Conservation (phyloP, 306 rosid genomes). For the Begonia peltatifolia region DNA sequence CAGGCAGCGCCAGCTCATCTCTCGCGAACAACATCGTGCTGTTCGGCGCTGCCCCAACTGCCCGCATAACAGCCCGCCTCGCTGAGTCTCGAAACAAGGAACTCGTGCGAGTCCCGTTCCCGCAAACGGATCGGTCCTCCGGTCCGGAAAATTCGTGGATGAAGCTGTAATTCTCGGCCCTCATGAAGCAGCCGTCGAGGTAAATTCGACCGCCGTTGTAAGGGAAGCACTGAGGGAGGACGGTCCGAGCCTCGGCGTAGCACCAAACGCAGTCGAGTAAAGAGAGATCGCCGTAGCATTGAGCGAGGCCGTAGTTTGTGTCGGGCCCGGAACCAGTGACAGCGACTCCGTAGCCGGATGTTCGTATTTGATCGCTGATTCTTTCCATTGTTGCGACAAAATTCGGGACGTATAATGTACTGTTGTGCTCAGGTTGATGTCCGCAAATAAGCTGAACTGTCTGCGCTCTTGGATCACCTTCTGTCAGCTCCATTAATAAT, state of each 20-base stretch:
- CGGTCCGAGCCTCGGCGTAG: slow-evolving; percentile 69
- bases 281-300: slow-evolving; percentile 87
- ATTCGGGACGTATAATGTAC: slow-evolving; percentile 39
- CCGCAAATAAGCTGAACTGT: slow-evolving; percentile 38
- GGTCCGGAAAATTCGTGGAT: slow-evolving; percentile 41
- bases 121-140: slow-evolving; percentile 43
- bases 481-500: slow-evolving; percentile 17
- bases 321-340: slow-evolving; percentile 57
- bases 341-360: slow-evolving; percentile 52
- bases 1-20: slow-evolving; percentile 20
- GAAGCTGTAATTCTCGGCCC: slow-evolving; percentile 70
- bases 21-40: slow-evolving; percentile 36
- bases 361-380: slow-evolving; percentile 60
- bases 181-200: slow-evolving; percentile 95
- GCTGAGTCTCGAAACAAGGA: slow-evolving; percentile 29
- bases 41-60: slow-evolving; percentile 29
- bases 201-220: slow-evolving; percentile 50
- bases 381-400: slow-evolving; percentile 66
- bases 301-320: slow-evolving; percentile 63
- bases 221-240: slow-evolving; percentile 79
- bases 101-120: slow-evolving; percentile 34
- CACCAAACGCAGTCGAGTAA: slow-evolving; percentile 67
- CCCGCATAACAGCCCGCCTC: slow-evolving; percentile 30
- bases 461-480: slow-evolving; percentile 64
- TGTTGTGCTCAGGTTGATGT: slow-evolving; percentile 35